Evolutionary conservation across 805 yeast genomes (phyloP).

Genomic region (Pichia heedii): DNA sequence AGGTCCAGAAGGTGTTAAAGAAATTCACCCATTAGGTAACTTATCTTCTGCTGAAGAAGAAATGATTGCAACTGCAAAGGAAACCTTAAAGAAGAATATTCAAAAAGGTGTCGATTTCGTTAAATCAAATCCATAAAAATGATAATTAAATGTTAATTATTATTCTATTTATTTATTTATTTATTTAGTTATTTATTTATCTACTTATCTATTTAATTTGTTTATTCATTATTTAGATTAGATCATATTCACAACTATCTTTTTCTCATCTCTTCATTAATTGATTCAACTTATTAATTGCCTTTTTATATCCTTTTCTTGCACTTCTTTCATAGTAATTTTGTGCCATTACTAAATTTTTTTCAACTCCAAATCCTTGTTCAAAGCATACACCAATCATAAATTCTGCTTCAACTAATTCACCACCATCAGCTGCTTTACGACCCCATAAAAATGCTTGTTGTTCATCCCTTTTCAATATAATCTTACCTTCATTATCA

Average conservation of each 20-base stretch:
- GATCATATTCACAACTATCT: not conserved
- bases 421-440: constrained; percentile 51
- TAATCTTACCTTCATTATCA: constrained; percentile 21
- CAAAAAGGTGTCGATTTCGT: constrained; percentile 89
- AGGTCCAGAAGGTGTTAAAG: constrained; percentile 83
- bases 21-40: constrained; percentile 70
- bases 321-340: constrained; percentile 53
- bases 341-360: constrained; percentile 34
- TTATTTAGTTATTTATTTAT: not conserved
- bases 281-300: constrained; percentile 31
- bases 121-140: constrained; percentile 50
- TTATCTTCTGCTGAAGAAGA: constrained; percentile 74
- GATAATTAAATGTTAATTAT: too few species aligned
- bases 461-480: constrained; percentile 44
- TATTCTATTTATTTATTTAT: not conserved
- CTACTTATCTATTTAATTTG: not conserved
- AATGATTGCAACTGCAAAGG: constrained; percentile 75
- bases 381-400: constrained; percentile 63
- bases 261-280: not conserved
- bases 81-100: constrained; percentile 84
- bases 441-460: constrained; percentile 64
- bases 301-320: constrained; percentile 50
- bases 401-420: constrained; percentile 51
- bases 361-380: constrained; percentile 50
- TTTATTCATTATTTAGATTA: not conserved